Evolutionary conservation across 2,329 filamentous ascomycete species (phyloP), one percentile per base, ranked within the genome.

Genomic region (Colletotrichum orbiculare): DNA sequence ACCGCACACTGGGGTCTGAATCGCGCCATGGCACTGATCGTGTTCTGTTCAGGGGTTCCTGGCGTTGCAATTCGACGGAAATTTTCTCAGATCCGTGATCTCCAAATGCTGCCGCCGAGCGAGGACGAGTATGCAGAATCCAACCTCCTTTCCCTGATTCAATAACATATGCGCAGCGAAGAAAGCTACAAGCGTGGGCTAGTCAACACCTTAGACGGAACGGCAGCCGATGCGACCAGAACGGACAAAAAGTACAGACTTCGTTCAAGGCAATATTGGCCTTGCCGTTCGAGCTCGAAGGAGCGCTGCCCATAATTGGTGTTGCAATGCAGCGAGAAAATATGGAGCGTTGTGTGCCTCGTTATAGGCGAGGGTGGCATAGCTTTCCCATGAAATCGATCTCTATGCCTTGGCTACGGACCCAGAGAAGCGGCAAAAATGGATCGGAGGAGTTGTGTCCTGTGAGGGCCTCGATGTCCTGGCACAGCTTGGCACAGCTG

Each of bases 211-310:
- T 4, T 25, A 25, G 49, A 50, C 57, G 50, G 38, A n/a, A 52
- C 43, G 39, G 34, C 50, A 53, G 52, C 52, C 45, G 57, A 62
- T 47, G 58, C 58, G 46, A 62, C 62, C 57, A 56, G 45, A 33
- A 41, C 61, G 39, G 50, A 52, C 39, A 56, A 54, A 61, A 55
- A 38, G 43, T 53, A 50, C 39, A 41, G 25, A 39, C 48, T 47
- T 12, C 50, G 34, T 46, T 17, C 39, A 57, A 50, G 48, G 54
- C 60, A 47, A 58, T 35, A 41, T 53, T 17, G 25, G 13, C 3
- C 35, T 53, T 53, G 35, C 60, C 47, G 12, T 63, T 63, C 41
- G 41, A 53, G 60, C 17, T 35, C 35, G 15, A 15, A 47, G 35
- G 33, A 39, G n/a, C 6, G n/a, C 37, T 58, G 41, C 39, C 47